Evolutionary conservation across 805 yeast species (phyloP).

Genomic region (Saccharomycopsis oosterbeekiorum): DNA sequence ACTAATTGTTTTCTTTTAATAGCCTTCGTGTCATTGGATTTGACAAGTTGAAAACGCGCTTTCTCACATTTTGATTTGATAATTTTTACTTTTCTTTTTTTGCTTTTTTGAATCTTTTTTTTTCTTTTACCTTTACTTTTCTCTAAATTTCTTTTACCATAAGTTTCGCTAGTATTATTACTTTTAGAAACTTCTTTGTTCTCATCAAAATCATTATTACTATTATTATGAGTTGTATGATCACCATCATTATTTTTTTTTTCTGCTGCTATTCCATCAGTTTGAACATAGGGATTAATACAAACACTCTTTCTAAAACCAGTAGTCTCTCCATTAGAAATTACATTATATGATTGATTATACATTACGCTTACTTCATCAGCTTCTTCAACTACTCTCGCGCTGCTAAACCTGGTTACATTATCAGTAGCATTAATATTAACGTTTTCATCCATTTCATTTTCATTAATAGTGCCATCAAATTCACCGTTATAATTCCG

Average conservation of each 20-base stretch:
- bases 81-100: neutral
- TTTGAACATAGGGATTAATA: neutral
- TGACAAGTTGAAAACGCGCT: neutral
- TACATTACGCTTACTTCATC: neutral
- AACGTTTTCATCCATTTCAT: neutral
- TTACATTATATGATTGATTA: neutral
- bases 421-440: neutral
- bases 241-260: neutral
- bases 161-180: neutral
- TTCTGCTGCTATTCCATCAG: neutral
- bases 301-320: neutral
- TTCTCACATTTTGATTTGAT: neutral
- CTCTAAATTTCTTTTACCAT: neutral
- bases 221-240: too few relatives aligned
- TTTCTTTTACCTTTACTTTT: neutral
- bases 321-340: neutral
- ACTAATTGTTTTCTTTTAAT: neutral
- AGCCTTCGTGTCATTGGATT: neutral
- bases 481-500: neutral
- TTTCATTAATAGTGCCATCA: neutral
- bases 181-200: neutral
- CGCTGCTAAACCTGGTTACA: too few relatives aligned
- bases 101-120: neutral
- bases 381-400: neutral
- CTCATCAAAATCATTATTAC: neutral